phyloP scores from a whole-genome alignment of 2,329 filamentous ascomycete genomes.

The Bretziella fagacearum region DNA sequence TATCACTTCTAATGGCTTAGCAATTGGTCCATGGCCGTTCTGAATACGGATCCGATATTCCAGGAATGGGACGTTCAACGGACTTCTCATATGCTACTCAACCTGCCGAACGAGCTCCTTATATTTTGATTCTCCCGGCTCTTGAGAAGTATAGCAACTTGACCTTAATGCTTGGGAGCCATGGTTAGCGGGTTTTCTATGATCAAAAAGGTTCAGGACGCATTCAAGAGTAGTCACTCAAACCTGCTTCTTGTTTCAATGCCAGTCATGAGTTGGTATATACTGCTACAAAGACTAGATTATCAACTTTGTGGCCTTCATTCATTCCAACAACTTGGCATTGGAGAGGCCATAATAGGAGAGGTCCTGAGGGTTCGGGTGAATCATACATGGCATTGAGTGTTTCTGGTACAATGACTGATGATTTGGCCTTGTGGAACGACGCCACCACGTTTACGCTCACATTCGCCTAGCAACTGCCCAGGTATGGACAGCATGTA shows the following conservation, averaged over 20 bases:
- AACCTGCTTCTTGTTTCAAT: slow-evolving; percentile 40
- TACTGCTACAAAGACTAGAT: slow-evolving; percentile 40
- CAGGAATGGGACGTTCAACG: slow-evolving; percentile 9
- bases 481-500: neutral
- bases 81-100: slow-evolving; percentile 20
- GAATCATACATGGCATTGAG: neutral
- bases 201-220: slow-evolving; percentile 42
- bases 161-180: slow-evolving; percentile 43
- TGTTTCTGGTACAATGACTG: neutral
- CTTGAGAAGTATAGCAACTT: slow-evolving; percentile 38
- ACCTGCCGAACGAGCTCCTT: slow-evolving; percentile 38
- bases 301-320: slow-evolving; percentile 41
- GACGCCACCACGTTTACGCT: slow-evolving; percentile 9
- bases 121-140: slow-evolving; percentile 44
- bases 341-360: slow-evolving; percentile 18
- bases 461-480: neutral
- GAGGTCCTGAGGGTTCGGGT: neutral
- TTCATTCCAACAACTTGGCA: slow-evolving; percentile 39
- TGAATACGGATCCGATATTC: slow-evolving; percentile 5
- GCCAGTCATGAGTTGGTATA: slow-evolving; percentile 42
- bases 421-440: slow-evolving; percentile 4
- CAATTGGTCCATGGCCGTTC: neutral
- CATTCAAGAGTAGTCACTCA: slow-evolving; percentile 45
- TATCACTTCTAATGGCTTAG: neutral
- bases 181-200: slow-evolving; percentile 38